These are phyloP conservation scores for Geotrichum aggregatum DNA, from an alignment of 1,139 yeast genomes.

Conservation along the genomic window DNA sequence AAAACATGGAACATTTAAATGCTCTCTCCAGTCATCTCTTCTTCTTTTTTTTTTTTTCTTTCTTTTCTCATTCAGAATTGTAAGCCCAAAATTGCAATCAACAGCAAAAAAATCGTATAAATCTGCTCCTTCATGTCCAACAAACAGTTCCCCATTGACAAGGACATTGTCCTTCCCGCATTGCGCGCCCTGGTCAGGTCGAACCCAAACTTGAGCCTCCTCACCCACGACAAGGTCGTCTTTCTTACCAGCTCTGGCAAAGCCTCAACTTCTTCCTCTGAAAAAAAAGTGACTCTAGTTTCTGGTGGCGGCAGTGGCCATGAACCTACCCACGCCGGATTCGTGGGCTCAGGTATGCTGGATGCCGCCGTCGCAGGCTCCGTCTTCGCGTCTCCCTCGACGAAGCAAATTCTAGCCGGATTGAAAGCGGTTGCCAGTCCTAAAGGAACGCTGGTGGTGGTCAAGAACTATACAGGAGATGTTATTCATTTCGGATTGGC, in stretches of 20 bases:
- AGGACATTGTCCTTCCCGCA: conserved; percentile 60
- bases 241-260: conserved; percentile 36
- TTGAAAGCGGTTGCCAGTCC: conserved; percentile 54
- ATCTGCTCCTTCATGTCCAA: conserved; percentile 23
- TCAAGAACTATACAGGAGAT: conserved; percentile 92
- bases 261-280: conserved; percentile 7
- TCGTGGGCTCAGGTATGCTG: conserved; percentile 74
- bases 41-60: not conserved
- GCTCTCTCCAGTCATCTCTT: no score
- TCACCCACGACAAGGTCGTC: conserved; percentile 66
- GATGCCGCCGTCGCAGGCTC: conserved; percentile 89
- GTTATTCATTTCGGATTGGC: conserved; percentile 87
- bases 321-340: conserved; percentile 91
- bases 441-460: conserved; percentile 68
- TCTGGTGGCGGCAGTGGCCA: conserved; percentile 97
- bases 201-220: conserved; percentile 60
- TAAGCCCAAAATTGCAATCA: no score
- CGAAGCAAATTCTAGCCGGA: conserved; percentile 77
- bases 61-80: not conserved
- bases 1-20: no score
- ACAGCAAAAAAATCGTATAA: no score
- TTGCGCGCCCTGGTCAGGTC: conserved; percentile 65
- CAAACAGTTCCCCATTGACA: conserved; percentile 38
- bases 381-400: conserved; percentile 86
- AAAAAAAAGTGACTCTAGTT: conserved; percentile 58